phyloP scores from a whole-genome alignment of 1,139 yeast species.

The Arxiozyma slooffiae region DNA sequence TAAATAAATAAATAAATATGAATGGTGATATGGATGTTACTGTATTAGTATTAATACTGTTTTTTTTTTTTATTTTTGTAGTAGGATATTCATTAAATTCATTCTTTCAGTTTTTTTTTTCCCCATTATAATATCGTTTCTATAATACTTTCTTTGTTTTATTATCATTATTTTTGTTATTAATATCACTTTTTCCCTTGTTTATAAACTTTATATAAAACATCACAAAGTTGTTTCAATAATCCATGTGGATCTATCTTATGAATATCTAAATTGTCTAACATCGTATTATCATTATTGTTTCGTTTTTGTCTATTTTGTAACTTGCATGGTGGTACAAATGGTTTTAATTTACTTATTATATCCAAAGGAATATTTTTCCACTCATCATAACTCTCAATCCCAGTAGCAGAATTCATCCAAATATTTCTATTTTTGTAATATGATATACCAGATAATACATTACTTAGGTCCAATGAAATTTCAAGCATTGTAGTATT shows the following conservation, averaged over 20 bases:
- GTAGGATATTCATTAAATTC: no score
- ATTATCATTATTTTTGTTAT: no score
- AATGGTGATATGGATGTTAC: background rate
- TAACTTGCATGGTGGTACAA: conserved; percentile 9
- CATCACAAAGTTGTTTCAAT: background rate
- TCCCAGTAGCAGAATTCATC: conserved; percentile 25
- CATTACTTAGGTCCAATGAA: background rate
- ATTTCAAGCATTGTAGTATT: conserved; percentile 1
- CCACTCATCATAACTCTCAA: conserved; percentile 29
- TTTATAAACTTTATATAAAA: background rate
- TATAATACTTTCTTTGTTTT: background rate
- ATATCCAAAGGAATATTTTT: conserved; percentile 26
- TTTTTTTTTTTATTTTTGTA: no score
- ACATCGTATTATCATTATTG: no score
- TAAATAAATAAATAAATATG: no score
- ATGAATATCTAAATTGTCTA: background rate
- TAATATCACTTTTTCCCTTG: background rate
- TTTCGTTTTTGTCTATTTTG: background rate
- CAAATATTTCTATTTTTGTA: conserved; percentile 8
- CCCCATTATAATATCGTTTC: background rate
- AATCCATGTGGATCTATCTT: conserved; percentile 8
- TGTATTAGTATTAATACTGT: no score
- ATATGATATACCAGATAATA: conserved; percentile 6
- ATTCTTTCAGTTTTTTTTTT: background rate
- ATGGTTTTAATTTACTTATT: conserved; percentile 21